Evolutionary conservation across 768 basidiomycete genomes (phyloP), one percentile per base, ranked within the genome.

Genomic region (Rhodotorula sphaerocarpa): DNA sequence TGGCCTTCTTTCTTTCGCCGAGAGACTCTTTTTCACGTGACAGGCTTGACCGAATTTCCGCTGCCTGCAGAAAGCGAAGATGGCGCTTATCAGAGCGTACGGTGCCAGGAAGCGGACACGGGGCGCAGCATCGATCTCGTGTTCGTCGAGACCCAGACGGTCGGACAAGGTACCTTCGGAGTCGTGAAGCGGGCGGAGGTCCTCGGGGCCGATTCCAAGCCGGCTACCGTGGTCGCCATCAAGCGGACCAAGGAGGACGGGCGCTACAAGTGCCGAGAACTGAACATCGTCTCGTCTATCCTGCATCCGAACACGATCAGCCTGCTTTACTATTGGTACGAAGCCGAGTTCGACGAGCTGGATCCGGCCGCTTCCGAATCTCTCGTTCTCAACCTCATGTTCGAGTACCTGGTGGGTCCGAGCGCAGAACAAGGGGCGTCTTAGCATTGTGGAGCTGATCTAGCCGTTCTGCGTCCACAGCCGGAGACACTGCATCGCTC

Each of bases 171-270:
- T 76, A 92, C 90, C 58, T 99, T 99, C 74, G 95, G 93, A 70
- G 90, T 97, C 75, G 93, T 99, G 63, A 93, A 90, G 76, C 87
- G 90, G 65, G 93, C 91, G 60, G 88, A 84, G 77, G 83, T 96
- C 59, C 79, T 92, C 56, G 36, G 36, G n/a, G n/a, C n/a, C 36
- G 36, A 39, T 9, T 10, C 36, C 10, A 25, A 46, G n/a, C 52
- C 82, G 71, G 82, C 81, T 34, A 44, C 86, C 57, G 89, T 95
- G 70, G 92, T 97, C 73, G 95, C 95, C 51, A 93, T 99, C 82
- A 99, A 99, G 88, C 95, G 95, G 80, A 93, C 97, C 47, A 78
- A 95, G 66, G 95, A 99, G 81, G 95, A 99, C 79, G 93, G 95
- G 81, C 84, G 92, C 71, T 99, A 97, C 86, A 99, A 97, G 93